phyloP scores from a whole-genome alignment of 1,284 basidiomycete species.

The Fomitopsis palustris region DNA sequence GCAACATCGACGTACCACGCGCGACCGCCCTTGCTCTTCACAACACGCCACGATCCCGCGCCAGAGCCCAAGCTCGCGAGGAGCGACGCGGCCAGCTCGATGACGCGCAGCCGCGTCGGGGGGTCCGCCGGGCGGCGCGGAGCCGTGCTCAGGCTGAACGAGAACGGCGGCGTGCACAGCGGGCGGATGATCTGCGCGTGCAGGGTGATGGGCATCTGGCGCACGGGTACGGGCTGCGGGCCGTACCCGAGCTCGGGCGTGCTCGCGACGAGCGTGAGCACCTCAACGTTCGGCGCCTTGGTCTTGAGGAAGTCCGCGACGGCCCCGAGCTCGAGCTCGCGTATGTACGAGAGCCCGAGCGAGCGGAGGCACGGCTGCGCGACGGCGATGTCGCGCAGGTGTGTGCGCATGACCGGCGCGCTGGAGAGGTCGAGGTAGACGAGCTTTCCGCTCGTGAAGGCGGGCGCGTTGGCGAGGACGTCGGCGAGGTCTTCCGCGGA shows the following conservation, averaged over 20 bases:
- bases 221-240: constrained; percentile 35
- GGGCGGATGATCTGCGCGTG: constrained; percentile 76
- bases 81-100: constrained; percentile 81
- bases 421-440: constrained; percentile 91
- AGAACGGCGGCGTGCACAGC: constrained; percentile 76
- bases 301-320: constrained; percentile 69
- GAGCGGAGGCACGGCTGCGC: constrained; percentile 80
- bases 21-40: constrained; percentile 87
- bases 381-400: constrained; percentile 56
- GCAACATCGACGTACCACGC: constrained; percentile 95
- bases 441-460: constrained; percentile 74
- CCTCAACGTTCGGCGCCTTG: constrained; percentile 79
- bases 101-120: constrained; percentile 79
- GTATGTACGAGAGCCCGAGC: constrained; percentile 85
- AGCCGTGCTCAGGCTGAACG: constrained; percentile 42
- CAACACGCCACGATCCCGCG: constrained; percentile 81
- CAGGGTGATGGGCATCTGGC: constrained; percentile 59
- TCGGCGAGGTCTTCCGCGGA: constrained; percentile 63
- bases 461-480: constrained; percentile 76
- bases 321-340: constrained; percentile 62
- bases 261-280: constrained; percentile 81
- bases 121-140: constrained; percentile 37
- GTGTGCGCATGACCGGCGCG: constrained; percentile 63
- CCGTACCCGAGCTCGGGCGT: constrained; percentile 71
- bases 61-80: constrained; percentile 74